A percentile compares a stretch with the other conserved stretches of the same genome.
These are phyloP conservation scores for Solanum peruvianum DNA, from an alignment of 257 asterid genomes.

Conservation along the genomic window DNA sequence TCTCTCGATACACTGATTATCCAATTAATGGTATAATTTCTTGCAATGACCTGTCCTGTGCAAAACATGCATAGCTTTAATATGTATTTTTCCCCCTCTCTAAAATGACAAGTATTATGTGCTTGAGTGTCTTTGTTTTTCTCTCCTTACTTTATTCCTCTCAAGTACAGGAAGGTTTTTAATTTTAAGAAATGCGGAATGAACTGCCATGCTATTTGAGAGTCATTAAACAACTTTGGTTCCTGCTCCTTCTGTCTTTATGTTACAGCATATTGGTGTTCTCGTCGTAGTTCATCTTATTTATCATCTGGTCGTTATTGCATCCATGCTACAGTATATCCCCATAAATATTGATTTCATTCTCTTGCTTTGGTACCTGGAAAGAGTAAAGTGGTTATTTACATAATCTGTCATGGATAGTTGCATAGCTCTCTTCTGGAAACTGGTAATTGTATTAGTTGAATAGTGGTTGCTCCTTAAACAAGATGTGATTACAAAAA, in stretches of 20 bases:
- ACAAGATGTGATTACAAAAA: not conserved
- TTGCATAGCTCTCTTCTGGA: not conserved
- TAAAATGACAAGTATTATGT: not conserved
- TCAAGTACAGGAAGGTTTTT: not conserved
- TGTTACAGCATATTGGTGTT: not conserved
- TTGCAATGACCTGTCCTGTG: not conserved
- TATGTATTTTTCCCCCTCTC: not conserved
- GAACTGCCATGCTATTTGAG: not conserved
- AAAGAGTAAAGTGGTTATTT: not conserved
- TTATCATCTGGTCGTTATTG: not conserved
- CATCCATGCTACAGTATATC: not conserved
- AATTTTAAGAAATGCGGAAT: not conserved
- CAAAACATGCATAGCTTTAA: not conserved
- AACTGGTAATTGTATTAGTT: not conserved
- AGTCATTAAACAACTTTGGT: not conserved
- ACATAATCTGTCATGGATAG: not conserved
- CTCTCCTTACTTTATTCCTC: not conserved
- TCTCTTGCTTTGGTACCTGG: not conserved
- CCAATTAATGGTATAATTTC: not conserved
- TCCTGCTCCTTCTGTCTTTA: not conserved
- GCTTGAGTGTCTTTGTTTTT: not conserved
- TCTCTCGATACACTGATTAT: conserved; percentile 22
- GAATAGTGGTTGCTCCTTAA: not conserved
- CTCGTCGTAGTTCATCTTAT: not conserved
- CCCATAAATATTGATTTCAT: not conserved